phyloP scores from a whole-genome alignment of 1,284 basidiomycete genomes.

The Trametes pubescens region DNA sequence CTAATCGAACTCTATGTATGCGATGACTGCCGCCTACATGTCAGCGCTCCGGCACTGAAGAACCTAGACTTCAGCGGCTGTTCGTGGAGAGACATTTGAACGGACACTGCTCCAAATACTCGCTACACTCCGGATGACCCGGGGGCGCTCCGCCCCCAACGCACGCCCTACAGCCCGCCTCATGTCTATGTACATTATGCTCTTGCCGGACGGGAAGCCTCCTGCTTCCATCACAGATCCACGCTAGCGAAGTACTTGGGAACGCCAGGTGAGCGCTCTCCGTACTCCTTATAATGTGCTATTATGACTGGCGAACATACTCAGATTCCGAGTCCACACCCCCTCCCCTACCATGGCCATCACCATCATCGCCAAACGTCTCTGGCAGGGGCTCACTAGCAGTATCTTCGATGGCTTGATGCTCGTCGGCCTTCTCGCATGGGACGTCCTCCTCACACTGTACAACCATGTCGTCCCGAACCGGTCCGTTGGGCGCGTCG shows the following conservation, averaged over 20 bases:
- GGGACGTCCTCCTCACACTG: conserved; percentile 60
- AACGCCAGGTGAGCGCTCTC: not conserved
- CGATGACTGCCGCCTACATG: too few species aligned
- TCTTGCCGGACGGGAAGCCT: not conserved
- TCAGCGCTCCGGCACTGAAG: too few species aligned
- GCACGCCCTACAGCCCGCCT: too few species aligned
- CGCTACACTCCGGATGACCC: too few species aligned
- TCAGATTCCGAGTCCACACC: not conserved
- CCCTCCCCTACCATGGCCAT: conserved; percentile 24
- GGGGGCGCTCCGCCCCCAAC: too few species aligned
- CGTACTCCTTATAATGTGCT: not conserved
- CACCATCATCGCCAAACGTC: conserved; percentile 26
- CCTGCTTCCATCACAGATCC: not conserved
- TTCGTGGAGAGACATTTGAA: too few species aligned
- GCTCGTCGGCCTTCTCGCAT: conserved; percentile 32
- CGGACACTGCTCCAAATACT: too few species aligned
- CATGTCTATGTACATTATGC: not conserved
- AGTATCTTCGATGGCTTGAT: conserved; percentile 24
- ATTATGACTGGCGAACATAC: not conserved
- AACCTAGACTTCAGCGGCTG: too few species aligned
- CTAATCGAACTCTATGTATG: too few species aligned
- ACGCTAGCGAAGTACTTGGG: not conserved
- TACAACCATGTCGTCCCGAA: conserved; percentile 63
- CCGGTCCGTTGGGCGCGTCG: conserved; percentile 58
- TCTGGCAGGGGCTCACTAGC: conserved; percentile 30